These are phyloP conservation scores for Huntiella abstrusa DNA, from an alignment of 2,329 filamentous ascomycete genomes.

Conservation along the genomic window DNA sequence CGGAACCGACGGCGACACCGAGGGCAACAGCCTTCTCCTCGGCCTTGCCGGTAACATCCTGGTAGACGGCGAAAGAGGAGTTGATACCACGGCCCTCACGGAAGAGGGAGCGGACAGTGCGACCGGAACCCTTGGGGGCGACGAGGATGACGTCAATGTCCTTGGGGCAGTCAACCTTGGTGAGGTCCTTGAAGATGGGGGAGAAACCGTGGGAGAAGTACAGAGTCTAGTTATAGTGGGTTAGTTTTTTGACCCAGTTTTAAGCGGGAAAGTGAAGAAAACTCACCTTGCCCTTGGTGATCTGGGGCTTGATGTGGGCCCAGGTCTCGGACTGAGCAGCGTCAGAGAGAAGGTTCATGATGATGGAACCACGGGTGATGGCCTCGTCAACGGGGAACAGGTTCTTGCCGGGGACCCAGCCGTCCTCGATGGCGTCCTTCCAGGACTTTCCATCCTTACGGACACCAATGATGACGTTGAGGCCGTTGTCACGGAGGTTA, in stretches of 20 bases:
- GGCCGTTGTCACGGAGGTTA: constrained; percentile 97
- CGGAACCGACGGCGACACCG: constrained; percentile 89
- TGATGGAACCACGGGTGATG: constrained; percentile 76
- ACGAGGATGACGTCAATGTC: constrained; percentile 99
- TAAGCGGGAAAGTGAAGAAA: background rate
- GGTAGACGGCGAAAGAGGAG: constrained; percentile 94
- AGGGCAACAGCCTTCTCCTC: constrained; percentile 95
- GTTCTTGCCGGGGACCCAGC: constrained; percentile 97
- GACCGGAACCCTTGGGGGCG: constrained; percentile 96
- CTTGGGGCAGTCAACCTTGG: constrained; percentile 89
- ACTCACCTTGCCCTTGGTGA: constrained; percentile 89
- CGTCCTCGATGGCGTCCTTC: constrained; percentile 93
- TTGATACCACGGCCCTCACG: constrained; percentile 99
- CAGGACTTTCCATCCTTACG: constrained; percentile 96
- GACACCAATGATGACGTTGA: constrained; percentile 98
- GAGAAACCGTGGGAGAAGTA: constrained; percentile 99
- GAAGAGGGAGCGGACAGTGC: constrained; percentile 97
- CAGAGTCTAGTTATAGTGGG: constrained; percentile 46
- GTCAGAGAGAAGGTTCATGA: constrained; percentile 99
- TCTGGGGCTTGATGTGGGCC: constrained; percentile 92
- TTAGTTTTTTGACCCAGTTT: background rate
- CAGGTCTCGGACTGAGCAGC: constrained; percentile 98
- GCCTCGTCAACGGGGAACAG: constrained; percentile 96
- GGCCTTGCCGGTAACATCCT: constrained; percentile 94
- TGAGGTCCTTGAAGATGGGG: constrained; percentile 98